Percentiles rank a stretch among this genome's conserved stretches.
Conservation (phyloP, 140 eudicot genomes). For the Ambrosia hybrid region DNA sequence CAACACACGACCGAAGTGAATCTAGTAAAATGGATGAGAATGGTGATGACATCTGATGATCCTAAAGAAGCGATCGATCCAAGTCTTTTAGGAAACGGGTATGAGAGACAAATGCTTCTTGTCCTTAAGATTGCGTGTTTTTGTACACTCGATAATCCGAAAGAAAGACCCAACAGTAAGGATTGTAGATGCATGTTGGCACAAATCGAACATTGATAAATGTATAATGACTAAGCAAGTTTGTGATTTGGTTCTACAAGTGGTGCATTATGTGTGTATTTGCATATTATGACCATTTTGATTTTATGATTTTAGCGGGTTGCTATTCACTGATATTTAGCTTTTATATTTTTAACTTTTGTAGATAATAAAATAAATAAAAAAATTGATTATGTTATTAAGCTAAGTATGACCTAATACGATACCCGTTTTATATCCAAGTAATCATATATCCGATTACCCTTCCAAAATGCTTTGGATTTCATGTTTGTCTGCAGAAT, state of each 20-base stretch:
- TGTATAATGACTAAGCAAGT: background rate
- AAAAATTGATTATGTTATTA: too few species aligned
- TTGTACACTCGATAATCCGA: slow-evolving; percentile 71
- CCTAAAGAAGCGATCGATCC: slow-evolving; percentile 50
- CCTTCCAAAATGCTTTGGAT: too few species aligned
- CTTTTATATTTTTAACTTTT: too few species aligned
- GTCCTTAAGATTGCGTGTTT: slow-evolving; percentile 87
- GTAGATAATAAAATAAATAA: too few species aligned
- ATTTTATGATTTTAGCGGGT: too few species aligned
- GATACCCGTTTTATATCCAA: too few species aligned
- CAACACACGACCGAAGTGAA: slow-evolving; percentile 28
- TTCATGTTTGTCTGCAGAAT: too few species aligned
- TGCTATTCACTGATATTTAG: too few species aligned
- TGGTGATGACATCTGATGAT: slow-evolving; percentile 27
- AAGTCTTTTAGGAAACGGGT: slow-evolving; percentile 62
- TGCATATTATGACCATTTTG: too few species aligned
- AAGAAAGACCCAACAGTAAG: slow-evolving; percentile 81
- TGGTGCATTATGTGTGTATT: background rate
- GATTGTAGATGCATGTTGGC: slow-evolving; percentile 70
- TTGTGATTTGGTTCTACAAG: background rate
- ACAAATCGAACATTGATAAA: slow-evolving; percentile 52
- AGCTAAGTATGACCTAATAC: too few species aligned
- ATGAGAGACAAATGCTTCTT: slow-evolving; percentile 77
- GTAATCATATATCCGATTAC: too few species aligned
- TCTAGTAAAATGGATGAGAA: slow-evolving; percentile 38